Evolutionary conservation across 495 filamentous ascomycete genomes (phyloP), one percentile per base, ranked within the genome.

Genomic region (Tetracladium marchalianum): DNA sequence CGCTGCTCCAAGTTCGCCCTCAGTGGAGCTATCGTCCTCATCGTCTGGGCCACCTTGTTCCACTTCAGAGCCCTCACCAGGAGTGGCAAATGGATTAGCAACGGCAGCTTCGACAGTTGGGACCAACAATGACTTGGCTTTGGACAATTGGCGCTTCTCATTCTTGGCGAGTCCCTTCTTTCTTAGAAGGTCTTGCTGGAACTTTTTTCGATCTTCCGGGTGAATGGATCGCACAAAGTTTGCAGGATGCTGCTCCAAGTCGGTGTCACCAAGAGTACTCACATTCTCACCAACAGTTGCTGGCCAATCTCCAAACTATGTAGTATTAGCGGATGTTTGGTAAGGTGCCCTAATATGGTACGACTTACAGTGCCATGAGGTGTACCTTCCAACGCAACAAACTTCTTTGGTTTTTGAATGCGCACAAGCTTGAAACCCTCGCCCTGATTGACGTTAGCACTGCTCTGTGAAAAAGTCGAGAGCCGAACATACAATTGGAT

Each of bases 241-340:
- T 11, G 41, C 39, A 11, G 51, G 51, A 17, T 54, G 51, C 31
- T 50, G 51, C 18, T 54, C 42, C 22, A 27, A 27, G 3, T 27
- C 22, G 7, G 22, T 27, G 22, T 27, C 22, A 7, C 22, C 22
- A 27, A 27, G 3, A 27, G 22, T 27, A 7, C 22, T 27, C 22
- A 27, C 22, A 27, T 27, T 3, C 7, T 27, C 22, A 27, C 22
- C 22, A 27, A 27, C 3, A 3, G 22, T 27, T 27, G 22, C 22
- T 27, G 22, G 22, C 22, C 22, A 27, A 27, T 27, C 22, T 27
- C 22, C 22, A 7, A 7, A 27, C 22, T 27, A 7, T 3, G 22
- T 3, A 27, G 7, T 27, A 7, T 27, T 27, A 27, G 22, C 22
- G 7, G 22, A 27, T 27, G 7, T 27, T 27, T 27, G 22, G 7